Evolutionary conservation across 1,284 basidiomycete species (phyloP).

Genomic region (Boletellus dicymbophilus): DNA sequence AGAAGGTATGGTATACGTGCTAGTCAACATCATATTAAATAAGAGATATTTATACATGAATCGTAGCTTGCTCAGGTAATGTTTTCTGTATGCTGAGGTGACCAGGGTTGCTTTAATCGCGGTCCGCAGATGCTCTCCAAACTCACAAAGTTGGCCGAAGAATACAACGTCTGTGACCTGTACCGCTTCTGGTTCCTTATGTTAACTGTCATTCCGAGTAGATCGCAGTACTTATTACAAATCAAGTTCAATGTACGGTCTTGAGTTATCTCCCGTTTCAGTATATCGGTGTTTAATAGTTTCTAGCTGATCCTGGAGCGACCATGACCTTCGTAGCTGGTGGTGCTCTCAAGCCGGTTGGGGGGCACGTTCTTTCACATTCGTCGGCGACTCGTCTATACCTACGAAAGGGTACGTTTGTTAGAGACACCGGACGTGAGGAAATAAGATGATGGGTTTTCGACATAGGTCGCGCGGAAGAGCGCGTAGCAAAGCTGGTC

Average conservation of each 20-base stretch:
- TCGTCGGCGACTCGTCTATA: slow-evolving; percentile 85
- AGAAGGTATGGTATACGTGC: slow-evolving; percentile 58
- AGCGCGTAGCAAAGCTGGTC: slow-evolving; percentile 93
- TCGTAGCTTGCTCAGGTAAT: slow-evolving; percentile 64
- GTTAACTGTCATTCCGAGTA: slow-evolving; percentile 39
- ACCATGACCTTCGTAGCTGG: slow-evolving; percentile 94
- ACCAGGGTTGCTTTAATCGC: slow-evolving; percentile 1
- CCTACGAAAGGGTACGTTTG: slow-evolving; percentile 77
- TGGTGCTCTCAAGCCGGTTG: slow-evolving; percentile 84
- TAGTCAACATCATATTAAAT: not conserved
- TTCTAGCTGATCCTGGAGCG: slow-evolving; percentile 85
- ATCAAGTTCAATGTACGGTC: slow-evolving; percentile 82
- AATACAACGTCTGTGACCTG: slow-evolving; percentile 64
- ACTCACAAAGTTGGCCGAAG: slow-evolving; percentile 88
- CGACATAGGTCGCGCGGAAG: slow-evolving; percentile 80
- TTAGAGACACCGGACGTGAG: not conserved
- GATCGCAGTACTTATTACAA: slow-evolving; percentile 87
- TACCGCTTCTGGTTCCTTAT: slow-evolving; percentile 4
- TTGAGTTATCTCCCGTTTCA: not conserved
- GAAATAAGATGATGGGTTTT: not conserved
- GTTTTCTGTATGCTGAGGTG: not conserved
- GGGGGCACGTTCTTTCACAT: slow-evolving; percentile 86
- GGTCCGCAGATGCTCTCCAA: slow-evolving; percentile 79
- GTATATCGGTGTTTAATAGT: slow-evolving; percentile 11
- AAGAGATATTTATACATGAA: slow-evolving; percentile 1